Evolutionary conservation across 2,329 filamentous ascomycete genomes (phyloP).

Genomic region (Claviceps monticola): DNA sequence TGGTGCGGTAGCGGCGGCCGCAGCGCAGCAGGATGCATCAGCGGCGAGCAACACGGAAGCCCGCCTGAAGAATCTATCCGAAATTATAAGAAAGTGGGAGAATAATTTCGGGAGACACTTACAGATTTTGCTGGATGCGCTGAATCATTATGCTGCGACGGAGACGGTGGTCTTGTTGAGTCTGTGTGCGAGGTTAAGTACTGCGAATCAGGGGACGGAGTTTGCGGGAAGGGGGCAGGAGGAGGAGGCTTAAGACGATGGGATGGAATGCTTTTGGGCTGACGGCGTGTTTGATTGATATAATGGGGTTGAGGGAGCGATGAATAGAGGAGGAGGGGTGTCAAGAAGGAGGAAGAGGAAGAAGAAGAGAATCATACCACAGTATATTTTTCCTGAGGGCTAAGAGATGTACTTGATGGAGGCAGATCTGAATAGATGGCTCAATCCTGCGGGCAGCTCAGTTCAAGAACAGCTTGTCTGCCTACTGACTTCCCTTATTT

Average conservation of each 20-base stretch:
- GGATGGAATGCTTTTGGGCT: neutral
- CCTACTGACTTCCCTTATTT: too few relatives aligned
- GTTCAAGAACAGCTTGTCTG: too few relatives aligned
- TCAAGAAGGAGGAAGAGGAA: too few relatives aligned
- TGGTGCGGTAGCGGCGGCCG: conserved; percentile 6
- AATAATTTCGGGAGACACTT: conserved; percentile 83
- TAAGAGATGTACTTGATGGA: too few relatives aligned
- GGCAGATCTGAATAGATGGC: too few relatives aligned
- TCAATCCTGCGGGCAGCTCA: too few relatives aligned
- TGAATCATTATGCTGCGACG: conserved; percentile 95
- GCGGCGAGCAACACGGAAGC: conserved; percentile 25
- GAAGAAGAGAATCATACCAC: too few relatives aligned
- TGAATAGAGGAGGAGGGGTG: too few relatives aligned
- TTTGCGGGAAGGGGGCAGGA: conserved; percentile 46
- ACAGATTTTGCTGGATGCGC: conserved; percentile 82
- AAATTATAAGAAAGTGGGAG: conserved; percentile 84
- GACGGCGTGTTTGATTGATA: too few relatives aligned
- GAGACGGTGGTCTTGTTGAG: conserved; percentile 91
- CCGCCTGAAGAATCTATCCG: conserved; percentile 63
- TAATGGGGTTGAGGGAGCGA: too few relatives aligned
- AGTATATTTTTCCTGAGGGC: too few relatives aligned
- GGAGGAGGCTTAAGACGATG: conserved; percentile 27
- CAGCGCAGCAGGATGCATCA: conserved; percentile 3
- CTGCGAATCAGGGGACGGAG: conserved; percentile 63
- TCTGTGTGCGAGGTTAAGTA: conserved; percentile 69